Evolutionary conservation across 2,329 filamentous ascomycete genomes (phyloP).

Genomic region (Trichoderma breve): DNA sequence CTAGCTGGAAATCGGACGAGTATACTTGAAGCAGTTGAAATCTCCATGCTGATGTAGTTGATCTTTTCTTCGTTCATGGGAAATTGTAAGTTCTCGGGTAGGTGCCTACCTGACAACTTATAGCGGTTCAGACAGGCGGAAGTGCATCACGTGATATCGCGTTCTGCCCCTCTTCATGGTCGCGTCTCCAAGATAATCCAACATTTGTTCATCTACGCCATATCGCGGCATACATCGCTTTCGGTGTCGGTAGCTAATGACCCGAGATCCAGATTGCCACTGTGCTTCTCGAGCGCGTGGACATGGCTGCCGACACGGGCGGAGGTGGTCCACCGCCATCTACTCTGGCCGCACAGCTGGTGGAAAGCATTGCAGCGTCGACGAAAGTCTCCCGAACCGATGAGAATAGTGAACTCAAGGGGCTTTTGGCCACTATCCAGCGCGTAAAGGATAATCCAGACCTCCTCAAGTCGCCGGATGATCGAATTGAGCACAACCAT

Average conservation of each 20-base stretch:
- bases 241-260: slow-evolving; percentile 34
- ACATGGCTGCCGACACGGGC: slow-evolving; percentile 23
- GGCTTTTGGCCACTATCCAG: slow-evolving; percentile 60
- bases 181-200: slow-evolving; percentile 21
- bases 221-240: not conserved
- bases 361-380: slow-evolving; percentile 71
- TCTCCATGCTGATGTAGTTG: not conserved
- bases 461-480: slow-evolving; percentile 59
- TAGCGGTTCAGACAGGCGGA: not conserved
- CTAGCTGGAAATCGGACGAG: not conserved
- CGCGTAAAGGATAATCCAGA: slow-evolving; percentile 50
- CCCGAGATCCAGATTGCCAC: slow-evolving; percentile 26
- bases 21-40: not conserved
- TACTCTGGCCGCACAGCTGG: slow-evolving; percentile 82
- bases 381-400: slow-evolving; percentile 60
- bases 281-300: slow-evolving; percentile 21
- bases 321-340: slow-evolving; percentile 59
- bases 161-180: slow-evolving; percentile 21
- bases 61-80: not conserved
- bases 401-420: slow-evolving; percentile 71
- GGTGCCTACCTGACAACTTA: not conserved
- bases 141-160: slow-evolving; percentile 26
- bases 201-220: not conserved
- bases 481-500: slow-evolving; percentile 74
- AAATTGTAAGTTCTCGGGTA: not conserved